Percentiles rank a stretch among this genome's conserved stretches.
Conservation (phyloP, 2,329 filamentous ascomycete species). For the Penicillium polonicum region DNA sequence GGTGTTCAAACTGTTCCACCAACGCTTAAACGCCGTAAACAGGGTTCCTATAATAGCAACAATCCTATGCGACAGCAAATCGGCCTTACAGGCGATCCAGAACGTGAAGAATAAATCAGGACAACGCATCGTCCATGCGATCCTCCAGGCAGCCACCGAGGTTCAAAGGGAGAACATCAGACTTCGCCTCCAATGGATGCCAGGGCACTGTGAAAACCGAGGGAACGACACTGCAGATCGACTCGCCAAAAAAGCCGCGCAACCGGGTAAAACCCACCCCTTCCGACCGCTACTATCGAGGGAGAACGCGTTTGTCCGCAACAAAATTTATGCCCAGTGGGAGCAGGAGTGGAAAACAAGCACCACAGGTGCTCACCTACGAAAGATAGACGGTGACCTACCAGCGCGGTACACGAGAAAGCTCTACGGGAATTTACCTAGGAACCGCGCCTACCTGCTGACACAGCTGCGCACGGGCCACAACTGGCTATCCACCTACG, state of each 20-base stretch:
- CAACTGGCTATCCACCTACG: too few relatives aligned
- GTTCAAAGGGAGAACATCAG: background rate
- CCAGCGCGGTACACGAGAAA: background rate
- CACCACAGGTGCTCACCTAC: conserved; percentile 4
- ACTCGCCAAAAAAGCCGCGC: conserved; percentile 13
- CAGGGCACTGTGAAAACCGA: background rate
- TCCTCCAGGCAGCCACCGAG: background rate
- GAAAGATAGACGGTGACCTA: conserved; percentile 3
- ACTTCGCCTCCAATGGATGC: background rate
- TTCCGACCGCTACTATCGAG: too few relatives aligned
- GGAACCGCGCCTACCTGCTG: background rate
- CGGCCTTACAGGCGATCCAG: background rate
- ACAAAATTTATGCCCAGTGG: too few relatives aligned
- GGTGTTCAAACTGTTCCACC: background rate
- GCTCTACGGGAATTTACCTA: background rate
- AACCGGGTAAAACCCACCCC: too few relatives aligned
- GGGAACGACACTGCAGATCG: conserved; percentile 12
- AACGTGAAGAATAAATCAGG: background rate
- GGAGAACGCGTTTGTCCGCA: too few relatives aligned
- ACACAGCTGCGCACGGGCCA: too few relatives aligned
- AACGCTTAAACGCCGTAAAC: background rate
- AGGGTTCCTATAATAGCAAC: too few relatives aligned
- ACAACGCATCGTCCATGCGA: background rate
- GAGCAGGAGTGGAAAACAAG: conserved; percentile 10
- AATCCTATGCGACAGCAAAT: conserved; percentile 1